Percentiles rank a stretch among this genome's conserved stretches.
These are phyloP conservation scores for Zoysia matrella DNA, from an alignment of 202 grass and related monocot genomes.

Conservation along the genomic window DNA sequence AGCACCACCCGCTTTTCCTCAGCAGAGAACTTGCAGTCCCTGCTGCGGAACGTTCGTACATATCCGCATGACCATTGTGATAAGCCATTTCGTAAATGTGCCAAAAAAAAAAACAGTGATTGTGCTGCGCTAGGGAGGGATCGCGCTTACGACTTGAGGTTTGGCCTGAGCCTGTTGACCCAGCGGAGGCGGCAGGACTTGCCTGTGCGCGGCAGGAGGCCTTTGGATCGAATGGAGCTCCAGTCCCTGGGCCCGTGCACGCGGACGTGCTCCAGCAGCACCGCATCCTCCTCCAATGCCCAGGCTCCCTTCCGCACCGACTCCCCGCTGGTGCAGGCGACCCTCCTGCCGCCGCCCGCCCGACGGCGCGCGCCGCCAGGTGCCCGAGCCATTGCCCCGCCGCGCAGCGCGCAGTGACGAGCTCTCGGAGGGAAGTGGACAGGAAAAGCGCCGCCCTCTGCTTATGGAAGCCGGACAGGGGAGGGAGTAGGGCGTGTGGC, in stretches of 20 bases:
- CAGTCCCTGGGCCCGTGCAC: slow-evolving; percentile 61
- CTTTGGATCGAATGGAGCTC: slow-evolving; percentile 23
- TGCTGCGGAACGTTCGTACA: neutral
- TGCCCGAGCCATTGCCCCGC: slow-evolving; percentile 46
- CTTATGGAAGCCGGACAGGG: neutral
- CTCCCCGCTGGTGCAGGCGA: neutral
- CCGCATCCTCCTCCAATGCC: slow-evolving; percentile 71
- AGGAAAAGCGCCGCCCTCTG: neutral
- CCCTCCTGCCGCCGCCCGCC: neutral
- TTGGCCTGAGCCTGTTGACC: slow-evolving; percentile 80
- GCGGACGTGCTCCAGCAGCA: slow-evolving; percentile 66
- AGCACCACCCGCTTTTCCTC: slow-evolving; percentile 72
- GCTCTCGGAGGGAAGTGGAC: neutral
- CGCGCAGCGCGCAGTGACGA: neutral
- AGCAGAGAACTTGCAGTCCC: slow-evolving; percentile 66
- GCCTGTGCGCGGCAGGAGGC: too few relatives aligned
- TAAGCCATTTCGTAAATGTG: neutral
- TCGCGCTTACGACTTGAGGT: slow-evolving; percentile 64
- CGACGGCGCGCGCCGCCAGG: slow-evolving; percentile 21
- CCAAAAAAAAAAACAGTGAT: neutral
- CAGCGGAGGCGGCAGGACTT: slow-evolving; percentile 78
- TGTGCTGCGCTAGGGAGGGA: neutral
- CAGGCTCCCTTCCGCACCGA: slow-evolving; percentile 64
- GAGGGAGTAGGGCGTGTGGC: slow-evolving; percentile 15
- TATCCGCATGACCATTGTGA: neutral